These are phyloP conservation scores for Penicillium fimorum DNA, from an alignment of 495 filamentous ascomycete species.

Conservation along the genomic window DNA sequence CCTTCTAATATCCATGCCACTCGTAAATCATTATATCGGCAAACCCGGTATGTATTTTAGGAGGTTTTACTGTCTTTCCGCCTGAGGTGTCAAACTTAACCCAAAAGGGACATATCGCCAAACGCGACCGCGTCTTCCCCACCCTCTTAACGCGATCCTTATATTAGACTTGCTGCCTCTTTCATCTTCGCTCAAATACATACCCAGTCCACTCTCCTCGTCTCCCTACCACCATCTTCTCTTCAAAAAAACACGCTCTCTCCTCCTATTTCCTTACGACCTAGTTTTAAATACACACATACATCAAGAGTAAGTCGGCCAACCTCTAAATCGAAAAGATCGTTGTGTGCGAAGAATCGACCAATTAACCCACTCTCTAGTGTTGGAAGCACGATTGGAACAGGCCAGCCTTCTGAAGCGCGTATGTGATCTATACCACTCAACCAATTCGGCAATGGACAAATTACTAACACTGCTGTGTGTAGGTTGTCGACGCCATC, in stretches of 20 bases:
- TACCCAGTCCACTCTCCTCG: conserved; percentile 13
- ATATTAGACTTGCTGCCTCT: conserved; percentile 23
- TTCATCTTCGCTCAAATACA: conserved; percentile 22
- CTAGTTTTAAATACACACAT: conserved; percentile 7
- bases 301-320: conserved; percentile 39
- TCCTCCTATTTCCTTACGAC: conserved; percentile 1
- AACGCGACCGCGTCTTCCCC: conserved; percentile 36
- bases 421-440: conserved; percentile 50
- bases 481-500: conserved; percentile 94
- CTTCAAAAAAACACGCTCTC: neutral
- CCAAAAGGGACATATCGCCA: conserved; percentile 39
- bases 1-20: neutral
- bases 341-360: conserved; percentile 12
- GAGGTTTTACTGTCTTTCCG: conserved; percentile 10
- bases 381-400: conserved; percentile 97
- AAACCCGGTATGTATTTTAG: neutral
- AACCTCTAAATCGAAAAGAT: conserved; percentile 9
- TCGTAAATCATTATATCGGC: neutral
- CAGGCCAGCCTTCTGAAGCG: conserved; percentile 95
- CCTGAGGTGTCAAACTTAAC: conserved; percentile 31
- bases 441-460: neutral
- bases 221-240: conserved; percentile 3
- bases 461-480: conserved; percentile 9
- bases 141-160: conserved; percentile 38
- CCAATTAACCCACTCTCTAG: conserved; percentile 40